These are phyloP conservation scores for Paecilomyces niveus DNA, from an alignment of 2,329 filamentous ascomycete genomes.

Conservation along the genomic window DNA sequence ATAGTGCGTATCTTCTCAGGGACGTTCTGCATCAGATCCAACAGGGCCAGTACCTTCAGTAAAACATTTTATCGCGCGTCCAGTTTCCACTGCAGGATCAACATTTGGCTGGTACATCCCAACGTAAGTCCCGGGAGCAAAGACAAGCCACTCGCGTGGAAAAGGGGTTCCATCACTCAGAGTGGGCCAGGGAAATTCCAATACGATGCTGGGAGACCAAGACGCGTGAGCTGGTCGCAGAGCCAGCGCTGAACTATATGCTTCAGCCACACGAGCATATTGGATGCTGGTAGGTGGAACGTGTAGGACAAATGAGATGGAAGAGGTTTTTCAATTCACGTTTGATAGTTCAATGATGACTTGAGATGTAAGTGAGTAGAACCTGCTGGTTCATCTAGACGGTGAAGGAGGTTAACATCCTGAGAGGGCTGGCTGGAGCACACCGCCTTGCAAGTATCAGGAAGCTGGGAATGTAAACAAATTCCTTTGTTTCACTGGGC, in stretches of 20 bases:
- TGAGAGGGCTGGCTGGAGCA: neutral
- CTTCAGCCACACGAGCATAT: neutral
- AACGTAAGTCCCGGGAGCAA: neutral
- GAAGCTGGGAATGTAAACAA: neutral
- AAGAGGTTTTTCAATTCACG: neutral
- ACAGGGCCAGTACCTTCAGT: neutral
- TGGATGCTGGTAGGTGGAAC: neutral
- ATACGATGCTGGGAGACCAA: neutral
- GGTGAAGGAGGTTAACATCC: neutral
- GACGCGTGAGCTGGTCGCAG: neutral
- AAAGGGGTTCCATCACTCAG: neutral
- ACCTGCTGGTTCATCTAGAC: neutral
- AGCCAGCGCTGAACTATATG: neutral
- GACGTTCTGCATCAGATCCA: neutral
- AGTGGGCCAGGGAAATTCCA: neutral
- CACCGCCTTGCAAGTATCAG: neutral
- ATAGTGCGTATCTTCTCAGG: neutral
- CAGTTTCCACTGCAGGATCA: neutral
- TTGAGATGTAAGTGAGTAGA: neutral
- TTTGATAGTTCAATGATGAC: neutral
- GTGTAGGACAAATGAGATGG: neutral
- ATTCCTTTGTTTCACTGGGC: neutral
- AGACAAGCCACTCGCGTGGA: neutral
- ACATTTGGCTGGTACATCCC: neutral
- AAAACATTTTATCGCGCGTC: neutral